These are phyloP conservation scores for Eutrema yunnanense DNA, from an alignment of 345 rosid genomes.

Conservation along the genomic window DNA sequence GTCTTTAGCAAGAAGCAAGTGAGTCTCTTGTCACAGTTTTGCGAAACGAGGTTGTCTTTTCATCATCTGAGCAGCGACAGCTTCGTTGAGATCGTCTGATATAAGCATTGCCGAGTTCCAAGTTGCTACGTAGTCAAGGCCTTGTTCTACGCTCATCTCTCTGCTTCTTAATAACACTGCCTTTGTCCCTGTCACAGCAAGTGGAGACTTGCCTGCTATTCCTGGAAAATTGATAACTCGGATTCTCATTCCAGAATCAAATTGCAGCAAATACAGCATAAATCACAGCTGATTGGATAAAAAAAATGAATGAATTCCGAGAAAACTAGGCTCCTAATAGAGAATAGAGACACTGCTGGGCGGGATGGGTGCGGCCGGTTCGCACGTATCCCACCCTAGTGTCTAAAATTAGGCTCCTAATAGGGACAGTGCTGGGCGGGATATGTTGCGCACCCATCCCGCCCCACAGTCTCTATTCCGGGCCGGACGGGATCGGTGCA, in stretches of 20 bases:
- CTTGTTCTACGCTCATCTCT: conserved; percentile 74
- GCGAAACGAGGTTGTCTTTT: conserved; percentile 61
- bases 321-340: too few species aligned
- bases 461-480: too few species aligned
- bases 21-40: conserved; percentile 43
- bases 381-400: too few species aligned
- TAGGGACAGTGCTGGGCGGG: too few species aligned
- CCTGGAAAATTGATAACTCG: conserved; percentile 24
- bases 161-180: conserved; percentile 59
- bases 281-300: too few species aligned
- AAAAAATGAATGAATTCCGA: too few species aligned
- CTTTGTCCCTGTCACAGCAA: conserved; percentile 77
- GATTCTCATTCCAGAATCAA: background rate
- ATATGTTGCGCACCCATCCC: too few species aligned
- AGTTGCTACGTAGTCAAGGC: conserved; percentile 76
- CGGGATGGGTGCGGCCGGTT: too few species aligned
- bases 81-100: conserved; percentile 63
- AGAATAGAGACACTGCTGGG: too few species aligned
- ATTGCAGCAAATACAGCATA: too few species aligned
- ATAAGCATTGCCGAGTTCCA: conserved; percentile 82
- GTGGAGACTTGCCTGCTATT: conserved; percentile 67
- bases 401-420: too few species aligned
- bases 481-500: too few species aligned
- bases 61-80: conserved; percentile 43
- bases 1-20: background rate